Base-by-base conservation (phyloP, 1,284 basidiomycete genomes). In the Phaffia rhodozyma region DNA sequence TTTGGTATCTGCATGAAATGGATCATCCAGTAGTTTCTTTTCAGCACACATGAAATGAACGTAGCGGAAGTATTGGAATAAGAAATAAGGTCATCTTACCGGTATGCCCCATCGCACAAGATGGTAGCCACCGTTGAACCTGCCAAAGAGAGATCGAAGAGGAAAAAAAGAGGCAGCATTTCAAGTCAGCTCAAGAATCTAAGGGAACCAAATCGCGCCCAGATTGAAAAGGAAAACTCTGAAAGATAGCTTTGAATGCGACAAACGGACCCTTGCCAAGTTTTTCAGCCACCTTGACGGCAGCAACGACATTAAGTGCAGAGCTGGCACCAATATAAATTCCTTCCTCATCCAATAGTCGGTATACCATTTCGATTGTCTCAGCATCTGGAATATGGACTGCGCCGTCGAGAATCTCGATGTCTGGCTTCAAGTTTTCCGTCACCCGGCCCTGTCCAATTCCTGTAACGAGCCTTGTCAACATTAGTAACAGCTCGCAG, bases 391-490 rank as follows among this genome's bases (percentile, higher is more conserved):
- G 81, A 55, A 98, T 86, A 70, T 84, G 85, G 68, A 97, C 78
- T 20, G 91, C 88, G 30, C 91, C 90, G 62, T 86, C 82, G 48
- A 98, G 68, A 56, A 90, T 78, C 18, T 84, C 79, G 52, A 97
- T 80, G 73, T 97, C 89, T 0, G 86, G 91, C 52, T 79, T 85
- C 69, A 98, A 78, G 76, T 99, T 99, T 71, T 89, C 81, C n/a
- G 94, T 99, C 60, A 99, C 83, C 67, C 94, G 86, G 27, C 94
- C 94, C 76, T 99, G 96, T 68, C 96, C 96, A 70, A 98, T 97
- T 55, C 93, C 89, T 91, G 62, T 13, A 27, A 5, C 20, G 23
- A 0, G 1, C 27, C 5, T 52, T 52, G 27, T n/a, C 7, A 27
- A 16, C n/a, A 18, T 27, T 52, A 7, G 50, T 34, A 21, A 54